phyloP scores from a whole-genome alignment of 129 eudicot species.

The Centaurea solstitialis region DNA sequence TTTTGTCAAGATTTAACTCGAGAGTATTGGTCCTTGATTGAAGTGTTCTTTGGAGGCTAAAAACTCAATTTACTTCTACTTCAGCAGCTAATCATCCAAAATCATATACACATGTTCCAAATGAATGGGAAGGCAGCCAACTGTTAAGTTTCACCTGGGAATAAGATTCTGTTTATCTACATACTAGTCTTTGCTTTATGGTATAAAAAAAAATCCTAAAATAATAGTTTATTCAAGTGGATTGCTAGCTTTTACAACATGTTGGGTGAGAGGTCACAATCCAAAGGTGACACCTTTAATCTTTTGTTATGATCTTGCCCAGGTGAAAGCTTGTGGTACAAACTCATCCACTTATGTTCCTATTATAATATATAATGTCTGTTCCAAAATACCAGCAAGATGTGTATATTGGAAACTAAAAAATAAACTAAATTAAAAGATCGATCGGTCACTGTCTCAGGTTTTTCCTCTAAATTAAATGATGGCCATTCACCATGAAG shows the following conservation, averaged over 20 bases:
- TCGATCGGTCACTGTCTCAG: constrained; percentile 11
- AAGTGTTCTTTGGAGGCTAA: neutral
- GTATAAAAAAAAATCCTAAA: constrained; percentile 4
- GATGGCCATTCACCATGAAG: neutral
- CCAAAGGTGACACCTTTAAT: constrained; percentile 15
- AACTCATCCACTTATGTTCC: neutral
- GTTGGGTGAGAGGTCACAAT: constrained; percentile 16
- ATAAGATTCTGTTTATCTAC: constrained; percentile 9
- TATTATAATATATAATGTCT: neutral
- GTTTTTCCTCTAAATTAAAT: neutral
- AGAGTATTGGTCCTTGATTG: neutral
- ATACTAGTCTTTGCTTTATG: constrained; percentile 2
- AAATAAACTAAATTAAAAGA: neutral
- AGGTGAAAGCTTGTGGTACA: constrained; percentile 14
- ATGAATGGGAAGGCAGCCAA: neutral
- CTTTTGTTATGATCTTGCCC: constrained; percentile 3
- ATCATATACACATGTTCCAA: neutral
- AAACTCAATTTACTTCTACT: neutral
- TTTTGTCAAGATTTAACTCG: neutral
- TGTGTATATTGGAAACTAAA: neutral
- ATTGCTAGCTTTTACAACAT: constrained; percentile 10
- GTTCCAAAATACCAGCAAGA: neutral
- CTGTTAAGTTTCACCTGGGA: constrained; percentile 1
- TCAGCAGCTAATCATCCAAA: neutral
- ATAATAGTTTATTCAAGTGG: constrained; percentile 6